A percentile compares a stretch with the other conserved stretches of the same genome.
phyloP scores from a whole-genome alignment of 2,329 filamentous ascomycete genomes.

The Nemania diffusa region DNA sequence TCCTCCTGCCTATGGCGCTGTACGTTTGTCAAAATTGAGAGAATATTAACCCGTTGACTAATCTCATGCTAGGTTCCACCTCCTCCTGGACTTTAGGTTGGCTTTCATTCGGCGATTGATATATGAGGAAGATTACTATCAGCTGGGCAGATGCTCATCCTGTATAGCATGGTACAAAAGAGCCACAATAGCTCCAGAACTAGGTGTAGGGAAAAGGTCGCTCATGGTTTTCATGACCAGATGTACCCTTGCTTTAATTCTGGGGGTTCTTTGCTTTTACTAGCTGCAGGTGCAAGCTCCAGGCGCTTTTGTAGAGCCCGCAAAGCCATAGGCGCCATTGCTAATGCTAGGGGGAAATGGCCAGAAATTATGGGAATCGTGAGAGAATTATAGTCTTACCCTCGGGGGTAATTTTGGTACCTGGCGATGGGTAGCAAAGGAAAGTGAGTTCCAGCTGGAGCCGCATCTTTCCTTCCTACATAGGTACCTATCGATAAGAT shows the following conservation, averaged over 20 bases:
- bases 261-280: conserved; percentile 11
- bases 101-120: neutral
- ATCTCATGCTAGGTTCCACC: conserved; percentile 61
- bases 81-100: conserved; percentile 62
- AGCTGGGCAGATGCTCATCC: neutral
- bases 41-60: conserved; percentile 4
- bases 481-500: conserved; percentile 35
- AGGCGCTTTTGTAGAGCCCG: neutral
- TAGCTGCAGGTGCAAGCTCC: conserved; percentile 14
- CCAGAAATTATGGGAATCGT: conserved; percentile 6
- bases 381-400: conserved; percentile 1
- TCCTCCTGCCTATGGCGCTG: conserved; percentile 71
- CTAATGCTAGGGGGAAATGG: neutral
- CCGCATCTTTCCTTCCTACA: too few relatives aligned
- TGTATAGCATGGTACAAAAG: neutral
- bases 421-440: too few relatives aligned
- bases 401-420: neutral
- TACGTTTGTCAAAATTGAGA: conserved; percentile 54
- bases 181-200: neutral
- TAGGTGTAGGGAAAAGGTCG: conserved; percentile 3
- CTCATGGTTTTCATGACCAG: conserved; percentile 11
- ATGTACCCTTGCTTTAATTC: conserved; percentile 19
- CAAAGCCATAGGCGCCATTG: neutral
- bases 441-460: too few relatives aligned
- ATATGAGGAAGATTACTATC: neutral